Percentiles rank a stretch among this genome's conserved stretches.
Evolutionary conservation across 768 basidiomycete species (phyloP).

Genomic region (Guyanaporus albipodus): DNA sequence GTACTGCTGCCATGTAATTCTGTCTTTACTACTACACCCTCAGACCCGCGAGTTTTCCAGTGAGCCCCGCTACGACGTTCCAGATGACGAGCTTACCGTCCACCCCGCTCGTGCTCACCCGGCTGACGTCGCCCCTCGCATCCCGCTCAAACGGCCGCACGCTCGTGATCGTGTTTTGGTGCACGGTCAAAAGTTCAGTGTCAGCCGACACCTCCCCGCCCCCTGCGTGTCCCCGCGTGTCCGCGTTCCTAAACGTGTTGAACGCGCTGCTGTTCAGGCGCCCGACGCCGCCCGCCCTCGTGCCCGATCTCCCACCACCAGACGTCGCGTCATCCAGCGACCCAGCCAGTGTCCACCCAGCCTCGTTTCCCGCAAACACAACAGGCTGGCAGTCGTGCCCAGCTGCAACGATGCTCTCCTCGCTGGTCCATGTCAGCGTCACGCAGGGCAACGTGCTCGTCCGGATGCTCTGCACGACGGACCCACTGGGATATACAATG

Average conservation of each 20-base stretch:
- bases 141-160: constrained; percentile 68
- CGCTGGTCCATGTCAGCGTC: constrained; percentile 82
- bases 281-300: constrained; percentile 48
- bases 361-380: constrained; percentile 70
- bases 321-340: constrained; percentile 79
- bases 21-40: constrained; percentile 29
- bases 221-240: constrained; percentile 55
- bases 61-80: constrained; percentile 50
- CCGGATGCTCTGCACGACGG: constrained; percentile 68
- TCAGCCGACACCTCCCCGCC: constrained; percentile 39
- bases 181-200: constrained; percentile 83
- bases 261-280: constrained; percentile 92
- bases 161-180: constrained; percentile 98
- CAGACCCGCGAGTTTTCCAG: constrained; percentile 48
- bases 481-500: constrained; percentile 85
- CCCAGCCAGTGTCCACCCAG: constrained; percentile 76
- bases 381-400: constrained; percentile 98
- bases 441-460: constrained; percentile 77
- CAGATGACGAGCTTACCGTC: constrained; percentile 93
- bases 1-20: constrained; percentile 12
- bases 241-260: constrained; percentile 90
- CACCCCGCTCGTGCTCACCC: constrained; percentile 88
- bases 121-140: constrained; percentile 52
- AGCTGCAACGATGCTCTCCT: constrained; percentile 80
- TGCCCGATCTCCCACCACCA: constrained; percentile 37